Conservation (phyloP, 305 asterid genomes). For the Fraxinus baroniana region DNA sequence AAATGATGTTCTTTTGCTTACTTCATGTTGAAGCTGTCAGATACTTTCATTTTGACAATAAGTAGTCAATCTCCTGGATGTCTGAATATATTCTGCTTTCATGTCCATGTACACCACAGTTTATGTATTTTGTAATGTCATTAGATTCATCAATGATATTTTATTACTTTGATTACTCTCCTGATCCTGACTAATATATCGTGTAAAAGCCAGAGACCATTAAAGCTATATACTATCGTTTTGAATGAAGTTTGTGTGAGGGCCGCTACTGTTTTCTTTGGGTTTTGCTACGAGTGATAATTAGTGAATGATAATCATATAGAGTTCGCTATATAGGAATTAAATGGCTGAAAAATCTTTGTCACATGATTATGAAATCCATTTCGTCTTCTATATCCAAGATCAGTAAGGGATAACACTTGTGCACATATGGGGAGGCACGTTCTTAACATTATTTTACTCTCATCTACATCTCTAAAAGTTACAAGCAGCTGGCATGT, state of each 20-base stretch:
- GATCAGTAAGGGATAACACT: no score
- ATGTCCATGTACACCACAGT: not conserved
- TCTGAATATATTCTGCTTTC: not conserved
- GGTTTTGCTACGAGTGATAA: not conserved
- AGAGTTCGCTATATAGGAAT: not conserved
- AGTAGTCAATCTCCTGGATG: not conserved
- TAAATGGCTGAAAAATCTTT: not conserved
- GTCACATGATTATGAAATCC: not conserved
- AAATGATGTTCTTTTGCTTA: not conserved
- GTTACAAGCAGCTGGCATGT: not conserved
- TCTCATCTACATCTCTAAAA: not conserved
- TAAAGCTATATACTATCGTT: not conserved
- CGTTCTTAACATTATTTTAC: not conserved
- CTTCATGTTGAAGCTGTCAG: not conserved
- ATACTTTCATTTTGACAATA: not conserved
- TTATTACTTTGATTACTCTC: not conserved
- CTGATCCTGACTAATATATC: not conserved
- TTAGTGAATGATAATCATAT: no score
- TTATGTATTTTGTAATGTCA: not conserved
- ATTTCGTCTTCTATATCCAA: not conserved
- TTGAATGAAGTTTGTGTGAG: not conserved
- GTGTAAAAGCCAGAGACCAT: not conserved
- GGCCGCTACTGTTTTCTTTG: no score
- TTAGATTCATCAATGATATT: not conserved
- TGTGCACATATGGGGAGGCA: not conserved